These are phyloP conservation scores for Pythium grandisporangium DNA, from an alignment of 352 stramenopile genomes.

Conservation along the genomic window DNA sequence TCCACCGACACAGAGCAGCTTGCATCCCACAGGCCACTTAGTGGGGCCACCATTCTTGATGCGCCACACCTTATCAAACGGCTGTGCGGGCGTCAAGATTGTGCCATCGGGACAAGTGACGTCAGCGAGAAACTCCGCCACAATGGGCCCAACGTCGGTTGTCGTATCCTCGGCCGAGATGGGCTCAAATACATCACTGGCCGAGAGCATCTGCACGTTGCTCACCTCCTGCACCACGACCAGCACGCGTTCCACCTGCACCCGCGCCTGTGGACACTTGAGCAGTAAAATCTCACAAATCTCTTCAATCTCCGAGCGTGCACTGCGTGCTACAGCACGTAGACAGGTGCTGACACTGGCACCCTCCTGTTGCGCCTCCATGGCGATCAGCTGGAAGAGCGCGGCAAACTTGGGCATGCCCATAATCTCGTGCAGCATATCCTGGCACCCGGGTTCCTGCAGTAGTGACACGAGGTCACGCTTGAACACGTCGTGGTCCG, in stretches of 20 bases:
- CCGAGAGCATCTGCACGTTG: background rate
- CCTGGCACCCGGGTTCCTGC: conserved; percentile 65
- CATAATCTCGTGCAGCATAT: conserved; percentile 69
- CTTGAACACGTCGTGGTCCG: conserved; percentile 51
- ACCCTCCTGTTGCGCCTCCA: conserved; percentile 49
- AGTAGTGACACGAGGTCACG: conserved; percentile 61
- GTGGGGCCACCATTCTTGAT: conserved; percentile 54
- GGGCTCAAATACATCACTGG: background rate
- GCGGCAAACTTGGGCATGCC: conserved; percentile 50
- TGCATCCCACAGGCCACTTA: conserved; percentile 41
- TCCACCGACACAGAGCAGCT: conserved; percentile 27
- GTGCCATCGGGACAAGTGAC: conserved; percentile 71
- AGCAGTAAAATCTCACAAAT: conserved; percentile 66
- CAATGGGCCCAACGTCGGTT: conserved; percentile 29
- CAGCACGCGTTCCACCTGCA: conserved; percentile 68
- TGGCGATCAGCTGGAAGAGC: conserved; percentile 53
- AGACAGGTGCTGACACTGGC: conserved; percentile 44
- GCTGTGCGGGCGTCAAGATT: conserved; percentile 31
- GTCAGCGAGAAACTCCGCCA: conserved; percentile 62
- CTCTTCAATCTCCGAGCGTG: conserved; percentile 63
- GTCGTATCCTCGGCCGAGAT: conserved; percentile 66
- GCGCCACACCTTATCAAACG: conserved; percentile 67
- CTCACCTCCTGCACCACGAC: conserved; percentile 43
- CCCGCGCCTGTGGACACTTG: conserved; percentile 59
- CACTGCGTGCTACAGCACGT: too few relatives aligned